phyloP scores from a whole-genome alignment of 2,329 filamentous ascomycete genomes.

The Aschersonia sp. region DNA sequence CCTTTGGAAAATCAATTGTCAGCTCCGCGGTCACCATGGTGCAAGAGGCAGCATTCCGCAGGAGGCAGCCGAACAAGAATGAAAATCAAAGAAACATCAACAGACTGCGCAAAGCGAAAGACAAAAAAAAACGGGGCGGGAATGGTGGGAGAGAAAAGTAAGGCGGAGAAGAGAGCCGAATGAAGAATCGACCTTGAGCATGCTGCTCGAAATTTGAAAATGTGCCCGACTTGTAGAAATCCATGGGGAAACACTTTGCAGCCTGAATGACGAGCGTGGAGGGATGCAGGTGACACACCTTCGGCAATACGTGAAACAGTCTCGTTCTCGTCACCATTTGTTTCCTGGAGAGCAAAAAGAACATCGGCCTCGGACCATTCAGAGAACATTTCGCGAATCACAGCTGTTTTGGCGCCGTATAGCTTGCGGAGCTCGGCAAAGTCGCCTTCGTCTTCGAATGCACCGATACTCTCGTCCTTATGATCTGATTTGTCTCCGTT shows the following conservation, averaged over 20 bases:
- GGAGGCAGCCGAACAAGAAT: too few species aligned
- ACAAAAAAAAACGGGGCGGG: too few species aligned
- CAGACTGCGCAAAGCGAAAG: too few species aligned
- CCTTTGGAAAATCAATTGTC: constrained; percentile 30
- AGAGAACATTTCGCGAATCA: constrained; percentile 85
- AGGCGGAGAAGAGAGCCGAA: too few species aligned
- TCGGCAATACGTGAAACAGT: constrained; percentile 69
- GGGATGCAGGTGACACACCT: constrained; percentile 31
- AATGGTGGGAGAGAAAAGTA: too few species aligned
- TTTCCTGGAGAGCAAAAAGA: constrained; percentile 83
- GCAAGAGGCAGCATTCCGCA: too few species aligned
- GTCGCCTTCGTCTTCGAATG: constrained; percentile 72
- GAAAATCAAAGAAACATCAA: too few species aligned
- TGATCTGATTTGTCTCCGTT: constrained; percentile 54
- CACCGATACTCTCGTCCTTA: constrained; percentile 42
- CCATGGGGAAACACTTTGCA: too few species aligned
- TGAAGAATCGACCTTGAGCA: too few species aligned
- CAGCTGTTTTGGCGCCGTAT: constrained; percentile 63
- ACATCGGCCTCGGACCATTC: constrained; percentile 94
- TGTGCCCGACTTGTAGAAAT: too few species aligned
- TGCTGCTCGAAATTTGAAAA: too few species aligned
- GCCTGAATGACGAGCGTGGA: too few species aligned
- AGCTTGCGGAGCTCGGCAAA: constrained; percentile 85
- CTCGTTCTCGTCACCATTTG: constrained; percentile 60
- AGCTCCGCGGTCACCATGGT: constrained; percentile 1